Base-by-base conservation (phyloP, 495 filamentous ascomycete genomes). In the Penicillium canescens region DNA sequence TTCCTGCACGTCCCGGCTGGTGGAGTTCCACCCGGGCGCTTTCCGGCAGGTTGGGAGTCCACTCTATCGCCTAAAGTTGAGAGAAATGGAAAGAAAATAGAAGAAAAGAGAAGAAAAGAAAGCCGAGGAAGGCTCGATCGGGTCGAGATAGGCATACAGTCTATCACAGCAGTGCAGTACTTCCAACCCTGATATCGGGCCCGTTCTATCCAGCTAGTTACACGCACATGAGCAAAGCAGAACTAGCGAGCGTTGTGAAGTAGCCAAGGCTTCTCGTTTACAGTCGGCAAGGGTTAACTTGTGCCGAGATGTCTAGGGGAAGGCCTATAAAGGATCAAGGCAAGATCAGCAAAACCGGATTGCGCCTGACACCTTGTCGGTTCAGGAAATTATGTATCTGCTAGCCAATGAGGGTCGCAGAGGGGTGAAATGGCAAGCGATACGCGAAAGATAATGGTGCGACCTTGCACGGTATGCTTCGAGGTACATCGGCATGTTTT, bases 1-100 rank as follows among this genome's bases (percentile, higher is more conserved):
- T 66, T 84, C 37, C 76, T 96, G 1, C 76, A 80, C 6, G 85
- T 96, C 56, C 82, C 84, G 0, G 82, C 90, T 0, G 91, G 92
- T 1, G 81, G 0, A 96, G 87, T 65, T 94, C 89, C 2, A 85
- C 7, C 28, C 9, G 28, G 28, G 28, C 28, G 28, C 28, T 31
- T 31, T 31, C 28, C 28, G 28, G 28, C 4, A 31, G 28, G 28
- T 9, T 31, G 6, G 28, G 28, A 31, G 28, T 9, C 28, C 28
- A 31, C 28, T 31, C 6, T 31, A 31, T 31, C 6, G 28, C 28
- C 28, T 31, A 8, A 31, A 0, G 28, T 7, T 7, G 8, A 31
- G 2, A 31, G 28, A 31, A 31, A 31, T 0, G 23, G 4, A 18
- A 18, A 6, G 23, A 24, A 24, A 24, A 6, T 10, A 7, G 7